Evolutionary conservation across 805 yeast species (phyloP), one percentile per base, ranked within the genome.

Genomic region (Zygosaccharomyces pseudorouxii): DNA sequence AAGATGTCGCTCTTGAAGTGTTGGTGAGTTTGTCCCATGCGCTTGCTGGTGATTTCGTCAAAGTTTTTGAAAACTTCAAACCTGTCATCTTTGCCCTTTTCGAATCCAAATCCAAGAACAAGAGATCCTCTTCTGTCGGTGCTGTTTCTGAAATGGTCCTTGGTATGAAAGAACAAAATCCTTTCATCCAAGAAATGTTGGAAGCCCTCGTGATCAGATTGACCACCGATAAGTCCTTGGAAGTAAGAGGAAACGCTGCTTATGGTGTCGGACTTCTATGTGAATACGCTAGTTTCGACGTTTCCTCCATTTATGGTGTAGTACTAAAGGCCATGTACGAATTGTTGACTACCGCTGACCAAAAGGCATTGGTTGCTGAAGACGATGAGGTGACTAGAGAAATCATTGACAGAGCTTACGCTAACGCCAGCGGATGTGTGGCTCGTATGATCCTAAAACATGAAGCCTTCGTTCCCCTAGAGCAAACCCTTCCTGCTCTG

Each of bases 401-500:
- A 55, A 84, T 81, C 51, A 79, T 87, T 58, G 83, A 84, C 71
- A 79, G 96, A 72, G 81, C 95, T 5, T 81, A 80, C 57, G 97
- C 98, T 51, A 93, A 93, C 68, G 96, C 96, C 4, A 85, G 93
- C 68, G 99, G 99, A 38, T 93, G 98, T 78, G 96, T 90, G 49
- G 90, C 96, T 14, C 82, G 99, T 71, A 77, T 93, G 86, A 79
- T 86, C 11, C 72, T 87, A 67, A 83, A 84, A 64, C 78, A 86
- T 66, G 81, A 80, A 59, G 71, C 70, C 33, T 77, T 84, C 31
- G 81, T 90, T 57, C 97, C 97, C 51, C 70, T 89, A 56, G 81
- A 77, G 51, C 89, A 81, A 48, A 79, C 92, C 38, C 72, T 86
- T 19, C 95, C 96, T 43, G 78, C 76, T 20, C 74, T 93, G 61